Conservation (phyloP, 371 early-diverging fungal genomes). For the Coemansia sp. region DNA sequence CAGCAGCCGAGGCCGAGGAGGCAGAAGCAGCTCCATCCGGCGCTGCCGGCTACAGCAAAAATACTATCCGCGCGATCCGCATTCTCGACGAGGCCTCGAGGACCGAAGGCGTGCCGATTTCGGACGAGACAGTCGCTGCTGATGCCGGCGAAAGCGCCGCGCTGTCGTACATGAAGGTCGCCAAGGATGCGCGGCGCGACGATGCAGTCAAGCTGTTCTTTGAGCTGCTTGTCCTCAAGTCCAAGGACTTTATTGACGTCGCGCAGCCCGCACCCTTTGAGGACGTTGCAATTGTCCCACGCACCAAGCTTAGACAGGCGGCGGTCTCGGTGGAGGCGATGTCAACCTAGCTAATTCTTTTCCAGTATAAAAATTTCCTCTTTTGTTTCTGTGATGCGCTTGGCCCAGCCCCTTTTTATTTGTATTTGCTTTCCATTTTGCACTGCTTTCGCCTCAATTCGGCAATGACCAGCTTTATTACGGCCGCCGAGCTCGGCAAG, state of each 20-base stretch:
- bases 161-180: conserved; percentile 37
- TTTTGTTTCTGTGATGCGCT: too few relatives aligned
- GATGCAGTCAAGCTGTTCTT: conserved; percentile 88
- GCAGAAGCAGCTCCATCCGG: background rate
- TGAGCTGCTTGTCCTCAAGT: conserved; percentile 85
- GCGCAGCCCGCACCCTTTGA: conserved; percentile 80
- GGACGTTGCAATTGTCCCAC: conserved; percentile 68
- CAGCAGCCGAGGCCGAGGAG: background rate
- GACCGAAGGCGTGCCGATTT: conserved; percentile 6
- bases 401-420: background rate
- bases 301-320: conserved; percentile 6
- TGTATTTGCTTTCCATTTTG: too few relatives aligned
- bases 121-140: conserved; percentile 4
- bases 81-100: conserved; percentile 34
- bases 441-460: too few relatives aligned
- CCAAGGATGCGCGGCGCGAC: conserved; percentile 49
- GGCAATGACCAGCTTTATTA: conserved; percentile 1
- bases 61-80: conserved; percentile 48
- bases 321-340: background rate
- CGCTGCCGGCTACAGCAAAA: conserved; percentile 41
- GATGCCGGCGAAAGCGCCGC: conserved; percentile 3
- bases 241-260: conserved; percentile 81
- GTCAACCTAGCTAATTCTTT: too few relatives aligned
- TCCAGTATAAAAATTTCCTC: too few relatives aligned
- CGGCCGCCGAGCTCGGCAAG: conserved; percentile 59